Base-by-base conservation (phyloP, 805 yeast genomes). In the Yarrowia sp. region DNA sequence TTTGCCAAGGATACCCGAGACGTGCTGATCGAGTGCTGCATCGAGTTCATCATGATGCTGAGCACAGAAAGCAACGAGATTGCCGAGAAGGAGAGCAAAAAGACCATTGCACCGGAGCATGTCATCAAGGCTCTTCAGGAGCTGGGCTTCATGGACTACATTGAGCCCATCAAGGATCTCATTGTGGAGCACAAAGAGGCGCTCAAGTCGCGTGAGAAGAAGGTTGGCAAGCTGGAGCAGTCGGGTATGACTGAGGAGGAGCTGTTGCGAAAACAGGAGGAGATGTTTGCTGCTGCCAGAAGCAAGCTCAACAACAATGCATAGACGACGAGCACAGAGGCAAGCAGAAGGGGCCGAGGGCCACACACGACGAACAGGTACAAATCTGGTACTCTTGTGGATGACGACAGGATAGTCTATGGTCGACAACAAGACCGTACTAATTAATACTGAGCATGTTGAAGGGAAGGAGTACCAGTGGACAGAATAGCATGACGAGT, bases 71-170 rank as follows among this genome's bases (percentile, higher is more conserved):
- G 93, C 65, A 92, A 93, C 71, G 98, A 95, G 68, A 92, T 95
- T 69, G 98, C 98, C 0, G 98, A 95, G 71, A 89, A 88, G 71
- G 99, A 95, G 74, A 86, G 96, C 64, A 95, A 95, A 76, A 95
- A 95, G 76, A 95, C 99, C 1, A 95, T 95, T 48, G 96, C 97
- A 0, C 88, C 96, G 1, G 99, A 95, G 74, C 99, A 95, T 74
- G 98, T 95, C 42, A 83, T 93, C 68, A 89, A 87, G 72, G 98
- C 98, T 0, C 78, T 95, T 50, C 86, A 84, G 67, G 96, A 89
- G 71, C 80, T 95, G 65, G 99, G 96, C 32, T 95, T 91, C 75
- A 82, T 82, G 33, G 92, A 90, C 66, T 95, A 93, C 74, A 81
- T 95, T 61, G 92, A 88, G 39, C 87, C 90, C 32, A 84, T 95